Percentiles rank a stretch among this genome's conserved stretches.
phyloP scores from a whole-genome alignment of 805 yeast species.

The Yarrowia yakushimensis region DNA sequence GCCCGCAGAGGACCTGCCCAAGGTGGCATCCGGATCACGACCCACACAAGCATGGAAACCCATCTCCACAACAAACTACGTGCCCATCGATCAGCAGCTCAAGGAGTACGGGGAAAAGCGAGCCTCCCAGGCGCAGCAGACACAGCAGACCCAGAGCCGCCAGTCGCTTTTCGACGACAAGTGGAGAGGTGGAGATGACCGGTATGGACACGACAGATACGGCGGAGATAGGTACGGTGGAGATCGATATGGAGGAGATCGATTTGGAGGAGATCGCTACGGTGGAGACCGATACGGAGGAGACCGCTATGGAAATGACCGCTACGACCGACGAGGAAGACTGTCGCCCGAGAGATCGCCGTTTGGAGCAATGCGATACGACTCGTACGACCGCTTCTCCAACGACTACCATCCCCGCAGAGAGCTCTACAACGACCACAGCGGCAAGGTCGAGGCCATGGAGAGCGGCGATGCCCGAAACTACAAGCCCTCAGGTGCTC shows the following conservation, averaged over 20 bases:
- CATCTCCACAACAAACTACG: conserved; percentile 20
- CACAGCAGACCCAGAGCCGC: not conserved
- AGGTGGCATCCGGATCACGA: conserved; percentile 3
- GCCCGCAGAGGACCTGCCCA: not conserved
- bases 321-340: conserved; percentile 5
- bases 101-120: conserved; percentile 29
- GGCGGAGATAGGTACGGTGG: not conserved
- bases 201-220: not conserved
- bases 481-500: not conserved
- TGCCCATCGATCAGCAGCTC: conserved; percentile 32
- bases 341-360: not conserved
- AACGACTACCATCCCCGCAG: conserved; percentile 31
- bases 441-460: conserved; percentile 31
- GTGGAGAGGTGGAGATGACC: conserved; percentile 15
- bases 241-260: not conserved
- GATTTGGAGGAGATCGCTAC: not conserved
- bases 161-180: conserved; percentile 23
- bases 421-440: conserved; percentile 32
- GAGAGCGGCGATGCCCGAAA: conserved; percentile 10
- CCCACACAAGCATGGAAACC: conserved; percentile 19
- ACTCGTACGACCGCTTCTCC: conserved; percentile 29
- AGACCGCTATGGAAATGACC: conserved; percentile 5
- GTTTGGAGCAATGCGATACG: conserved; percentile 25
- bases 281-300: not conserved
- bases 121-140: conserved; percentile 6